Base-by-base conservation (phyloP, 106 monocot species). In the Dioscorea zingiberensis region DNA sequence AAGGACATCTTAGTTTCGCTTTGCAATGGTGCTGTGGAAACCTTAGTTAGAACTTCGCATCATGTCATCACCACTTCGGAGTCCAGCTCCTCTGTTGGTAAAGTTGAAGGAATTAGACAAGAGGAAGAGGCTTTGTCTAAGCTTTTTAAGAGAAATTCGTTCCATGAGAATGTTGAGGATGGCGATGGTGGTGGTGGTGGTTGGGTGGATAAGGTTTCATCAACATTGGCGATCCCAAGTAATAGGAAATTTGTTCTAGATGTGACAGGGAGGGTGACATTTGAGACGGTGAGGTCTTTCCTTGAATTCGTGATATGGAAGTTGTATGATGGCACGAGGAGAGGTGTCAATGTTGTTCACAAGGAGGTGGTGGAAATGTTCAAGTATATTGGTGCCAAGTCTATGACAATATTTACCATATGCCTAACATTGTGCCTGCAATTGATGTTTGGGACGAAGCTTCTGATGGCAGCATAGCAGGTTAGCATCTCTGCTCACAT, bases 341-440 rank as follows among this genome's bases (percentile, higher is more conserved):
- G 63, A 19, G 73, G 87, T 17, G 66, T 63, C 4, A 28, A 65
- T 61, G 66, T 74, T 54, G 68, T 83, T 26, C 28, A 45, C 10
- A 63, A 77, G 55, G 85, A 85, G 73, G 75, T 85, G 21, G 17
- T 76, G 74, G 87, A 84, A 21, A 47, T 78, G 22, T 15, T 94
- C 63, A 77, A 77, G 62, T 78, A 77, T 47, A 19, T 77, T 48
- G 78, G 74, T 58, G 80, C 71, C 29, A 90, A 78, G 65, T 77
- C 78, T 2, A 79, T 87, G 77, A 27, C 79, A 30, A 62, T 83
- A 47, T 15, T 80, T 3, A 80, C 82, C 0, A 74, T 87, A 46
- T 87, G 94, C 70, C 44, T 94, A 38, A 71, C 84, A 1, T 67
- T 94, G 48, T 94, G 94, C 80, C 65, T 90, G 86, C 87, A 71